Conservation (phyloP, 768 basidiomycete species). For the Neoboletus brunneissimus region DNA sequence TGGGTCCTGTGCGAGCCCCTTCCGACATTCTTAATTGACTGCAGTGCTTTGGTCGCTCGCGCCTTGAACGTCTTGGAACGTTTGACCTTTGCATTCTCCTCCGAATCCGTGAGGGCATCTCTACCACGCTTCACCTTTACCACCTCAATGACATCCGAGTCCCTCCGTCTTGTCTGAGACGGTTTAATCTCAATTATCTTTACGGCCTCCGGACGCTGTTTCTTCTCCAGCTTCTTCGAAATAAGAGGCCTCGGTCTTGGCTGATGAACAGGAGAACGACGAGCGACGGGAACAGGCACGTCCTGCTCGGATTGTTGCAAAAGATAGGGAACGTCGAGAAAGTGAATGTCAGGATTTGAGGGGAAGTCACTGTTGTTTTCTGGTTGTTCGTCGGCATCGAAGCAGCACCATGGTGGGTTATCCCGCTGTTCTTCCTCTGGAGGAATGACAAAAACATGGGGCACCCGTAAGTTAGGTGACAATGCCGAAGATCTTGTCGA, state of each 20-base stretch:
- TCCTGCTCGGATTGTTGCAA: conserved; percentile 14
- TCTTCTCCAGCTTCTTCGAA: conserved; percentile 29
- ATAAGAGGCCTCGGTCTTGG: conserved; percentile 7
- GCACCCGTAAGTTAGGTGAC: conserved; percentile 30
- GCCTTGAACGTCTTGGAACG: conserved; percentile 43
- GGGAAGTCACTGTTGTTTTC: conserved; percentile 17
- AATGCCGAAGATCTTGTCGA: conserved; percentile 6
- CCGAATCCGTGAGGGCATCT: conserved; percentile 20
- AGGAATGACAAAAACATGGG: conserved; percentile 54
- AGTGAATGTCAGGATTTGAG: conserved; percentile 30
- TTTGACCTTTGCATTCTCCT: conserved; percentile 27
- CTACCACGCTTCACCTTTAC: conserved; percentile 50
- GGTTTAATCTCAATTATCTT: conserved; percentile 23
- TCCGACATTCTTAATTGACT: conserved; percentile 45
- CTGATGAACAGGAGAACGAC: conserved; percentile 5
- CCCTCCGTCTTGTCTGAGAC: conserved; percentile 18
- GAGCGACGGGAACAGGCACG: background rate
- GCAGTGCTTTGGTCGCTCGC: conserved; percentile 47
- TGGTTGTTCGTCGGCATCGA: conserved; percentile 44
- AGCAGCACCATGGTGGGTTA: conserved; percentile 54
- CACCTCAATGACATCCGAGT: conserved; percentile 55
- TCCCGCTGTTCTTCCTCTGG: conserved; percentile 54
- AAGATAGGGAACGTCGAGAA: conserved; percentile 33
- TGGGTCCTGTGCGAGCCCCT: conserved; percentile 36
- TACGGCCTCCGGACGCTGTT: conserved; percentile 29